Evolutionary conservation across 1,284 basidiomycete species (phyloP).

Genomic region (Pyrrhoderma noxium): DNA sequence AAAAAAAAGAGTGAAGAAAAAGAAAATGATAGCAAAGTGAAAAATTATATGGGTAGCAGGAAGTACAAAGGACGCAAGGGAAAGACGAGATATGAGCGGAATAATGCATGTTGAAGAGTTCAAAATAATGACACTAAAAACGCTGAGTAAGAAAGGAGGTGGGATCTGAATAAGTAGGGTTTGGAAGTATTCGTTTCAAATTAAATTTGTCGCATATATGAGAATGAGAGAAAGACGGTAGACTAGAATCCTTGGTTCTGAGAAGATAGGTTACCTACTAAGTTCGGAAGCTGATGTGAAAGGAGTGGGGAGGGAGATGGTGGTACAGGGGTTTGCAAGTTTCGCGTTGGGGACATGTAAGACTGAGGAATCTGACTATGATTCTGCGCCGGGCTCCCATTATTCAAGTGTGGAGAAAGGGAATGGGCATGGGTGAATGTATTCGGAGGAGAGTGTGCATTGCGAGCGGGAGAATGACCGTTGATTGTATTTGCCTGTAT

Average conservation of each 20-base stretch:
- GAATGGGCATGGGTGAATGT: slow-evolving; percentile 6
- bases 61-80: not conserved
- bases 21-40: not conserved
- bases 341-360: slow-evolving; percentile 15
- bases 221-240: too few species aligned
- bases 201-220: not conserved
- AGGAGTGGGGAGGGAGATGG: slow-evolving; percentile 17
- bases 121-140: not conserved
- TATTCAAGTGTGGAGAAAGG: slow-evolving; percentile 11
- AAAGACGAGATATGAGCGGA: not conserved
- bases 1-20: not conserved
- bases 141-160: not conserved
- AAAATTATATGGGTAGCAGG: not conserved
- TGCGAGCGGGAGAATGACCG: slow-evolving; percentile 14
- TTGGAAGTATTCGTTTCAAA: not conserved
- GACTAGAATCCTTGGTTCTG: slow-evolving; percentile 16
- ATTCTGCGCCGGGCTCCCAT: slow-evolving; percentile 10
- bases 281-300: slow-evolving; percentile 13
- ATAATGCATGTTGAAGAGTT: slow-evolving; percentile 5
- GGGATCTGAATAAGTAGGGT: slow-evolving; percentile 3
- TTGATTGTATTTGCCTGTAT: slow-evolving; percentile 8
- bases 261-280: slow-evolving; percentile 11
- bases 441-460: slow-evolving; percentile 13
- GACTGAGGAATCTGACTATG: slow-evolving; percentile 4
- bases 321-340: slow-evolving; percentile 17